Evolutionary conservation across 2,329 filamentous ascomycete species (phyloP), one percentile per base, ranked within the genome.

Genomic region (Pyrenochaeta sp.): DNA sequence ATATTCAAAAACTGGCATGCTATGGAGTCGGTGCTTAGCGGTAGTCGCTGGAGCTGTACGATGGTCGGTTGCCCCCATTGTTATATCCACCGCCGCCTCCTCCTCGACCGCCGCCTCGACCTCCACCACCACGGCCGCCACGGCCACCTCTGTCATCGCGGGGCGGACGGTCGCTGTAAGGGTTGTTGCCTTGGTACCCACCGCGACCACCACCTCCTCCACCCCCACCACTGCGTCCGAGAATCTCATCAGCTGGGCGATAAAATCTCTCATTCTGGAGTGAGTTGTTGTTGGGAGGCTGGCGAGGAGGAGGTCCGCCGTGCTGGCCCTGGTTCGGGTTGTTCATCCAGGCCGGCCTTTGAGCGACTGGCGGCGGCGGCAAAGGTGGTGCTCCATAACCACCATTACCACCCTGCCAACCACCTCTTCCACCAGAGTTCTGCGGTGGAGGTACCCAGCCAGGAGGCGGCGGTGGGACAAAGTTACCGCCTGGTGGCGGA

Each of bases 381-480:
- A 43, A 27, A 41, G 58, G 58, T 7, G 64, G 61, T 3, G 56
- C 59, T n/a, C 54, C 63, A 30, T 64, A 66, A 1, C 47, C 56
- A 7, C 54, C 50, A 9, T 53, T 36, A 2, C 54, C 58, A 4
- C 56, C 58, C n/a, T 64, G 54, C 36, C 57, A 49, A 5, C 56
- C 61, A 9, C 33, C 61, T 9, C 23, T 27, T 27, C 23, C 23
- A 27, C 23, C 23, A 5, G 23, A 4, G 9, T 27, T 27, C 27
- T 49, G 49, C 6, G 58, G 58, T 2, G 60, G 59, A 9, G 72
- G 71, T 1, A 68, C 66, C 69, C 69, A 73, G 7, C 70, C 68
- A 2, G 69, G 62, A 1, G 71, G 66, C 11, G 71, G 64, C 4
- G 64, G 66, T n/a, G 66, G 66, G 1, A 67, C 29, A 30, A 60